phyloP scores from a whole-genome alignment of 192 early-diverging fungal species.

The Phlyctochytrium planicorne region DNA sequence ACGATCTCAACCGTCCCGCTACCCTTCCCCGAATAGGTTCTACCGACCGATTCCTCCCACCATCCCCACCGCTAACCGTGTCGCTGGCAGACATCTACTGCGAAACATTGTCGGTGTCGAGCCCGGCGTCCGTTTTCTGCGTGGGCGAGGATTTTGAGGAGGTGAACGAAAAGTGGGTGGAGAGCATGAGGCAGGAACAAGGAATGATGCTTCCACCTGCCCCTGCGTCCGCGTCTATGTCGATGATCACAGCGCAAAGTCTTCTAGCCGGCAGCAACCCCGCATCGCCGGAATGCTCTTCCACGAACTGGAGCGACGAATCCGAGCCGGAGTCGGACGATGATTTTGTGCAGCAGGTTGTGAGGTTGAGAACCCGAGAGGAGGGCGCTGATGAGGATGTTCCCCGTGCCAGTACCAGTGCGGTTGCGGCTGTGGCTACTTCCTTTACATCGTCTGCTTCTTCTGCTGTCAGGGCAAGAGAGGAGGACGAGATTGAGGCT shows the following conservation, averaged over 20 bases:
- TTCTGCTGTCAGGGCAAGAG: not conserved
- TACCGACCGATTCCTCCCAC: too few relatives aligned
- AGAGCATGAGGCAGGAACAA: not conserved
- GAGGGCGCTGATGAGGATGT: not conserved
- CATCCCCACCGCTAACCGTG: too few relatives aligned
- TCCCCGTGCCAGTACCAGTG: not conserved
- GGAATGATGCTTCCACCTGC: too few relatives aligned
- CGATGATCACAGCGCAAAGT: not conserved
- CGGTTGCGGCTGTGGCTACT: not conserved
- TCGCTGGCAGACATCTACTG: conserved; percentile 28
- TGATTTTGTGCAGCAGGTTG: too few relatives aligned
- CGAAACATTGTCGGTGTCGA: not conserved
- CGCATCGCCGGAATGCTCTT: not conserved
- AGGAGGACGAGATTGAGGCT: not conserved
- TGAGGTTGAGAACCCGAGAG: too few relatives aligned
- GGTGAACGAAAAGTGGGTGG: not conserved
- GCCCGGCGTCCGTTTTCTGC: not conserved
- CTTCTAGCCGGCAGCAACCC: not conserved
- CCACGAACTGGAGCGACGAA: not conserved
- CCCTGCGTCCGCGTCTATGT: not conserved
- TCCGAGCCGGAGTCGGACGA: not conserved
- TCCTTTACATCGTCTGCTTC: not conserved
- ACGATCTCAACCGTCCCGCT: not conserved
- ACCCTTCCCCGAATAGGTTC: not conserved
- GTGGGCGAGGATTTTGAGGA: not conserved